These are phyloP conservation scores for Apophysomyces ossiformis DNA, from an alignment of 371 early-diverging fungal genomes.

Conservation along the genomic window DNA sequence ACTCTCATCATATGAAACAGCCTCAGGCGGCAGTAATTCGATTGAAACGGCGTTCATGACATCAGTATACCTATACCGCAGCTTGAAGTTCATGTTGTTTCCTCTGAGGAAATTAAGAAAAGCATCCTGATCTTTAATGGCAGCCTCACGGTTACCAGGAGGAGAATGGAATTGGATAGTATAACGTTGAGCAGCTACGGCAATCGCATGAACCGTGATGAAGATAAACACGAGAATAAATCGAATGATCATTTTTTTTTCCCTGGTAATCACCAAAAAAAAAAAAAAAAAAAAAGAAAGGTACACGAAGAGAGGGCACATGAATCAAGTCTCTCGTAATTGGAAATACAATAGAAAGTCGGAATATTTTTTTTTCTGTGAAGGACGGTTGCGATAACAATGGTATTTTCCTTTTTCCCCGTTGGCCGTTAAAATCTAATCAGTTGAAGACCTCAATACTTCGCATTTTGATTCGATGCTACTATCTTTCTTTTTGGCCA, in stretches of 20 bases:
- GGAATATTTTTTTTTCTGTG: neutral
- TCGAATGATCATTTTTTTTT: neutral
- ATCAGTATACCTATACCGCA: slow-evolving; percentile 19
- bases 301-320: too few relatives aligned
- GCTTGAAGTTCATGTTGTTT: slow-evolving; percentile 1
- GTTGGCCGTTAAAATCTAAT: neutral
- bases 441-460: neutral
- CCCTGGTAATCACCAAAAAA: too few relatives aligned
- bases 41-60: slow-evolving; percentile 22
- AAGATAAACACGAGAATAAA: neutral
- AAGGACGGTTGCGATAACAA: neutral
- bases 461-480: neutral
- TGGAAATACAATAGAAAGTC: neutral
- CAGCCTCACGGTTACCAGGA: slow-evolving; percentile 32
- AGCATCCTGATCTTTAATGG: slow-evolving; percentile 57
- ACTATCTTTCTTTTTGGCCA: neutral
- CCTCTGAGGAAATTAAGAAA: slow-evolving; percentile 13
- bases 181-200: neutral
- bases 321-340: neutral
- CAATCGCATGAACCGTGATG: neutral
- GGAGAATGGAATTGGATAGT: slow-evolving; percentile 20
- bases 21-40: neutral
- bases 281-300: too few relatives aligned
- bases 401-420: neutral
- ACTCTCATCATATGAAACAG: neutral